Conservation (phyloP, 495 filamentous ascomycete genomes). For the Massariosphaeria phaeospora region DNA sequence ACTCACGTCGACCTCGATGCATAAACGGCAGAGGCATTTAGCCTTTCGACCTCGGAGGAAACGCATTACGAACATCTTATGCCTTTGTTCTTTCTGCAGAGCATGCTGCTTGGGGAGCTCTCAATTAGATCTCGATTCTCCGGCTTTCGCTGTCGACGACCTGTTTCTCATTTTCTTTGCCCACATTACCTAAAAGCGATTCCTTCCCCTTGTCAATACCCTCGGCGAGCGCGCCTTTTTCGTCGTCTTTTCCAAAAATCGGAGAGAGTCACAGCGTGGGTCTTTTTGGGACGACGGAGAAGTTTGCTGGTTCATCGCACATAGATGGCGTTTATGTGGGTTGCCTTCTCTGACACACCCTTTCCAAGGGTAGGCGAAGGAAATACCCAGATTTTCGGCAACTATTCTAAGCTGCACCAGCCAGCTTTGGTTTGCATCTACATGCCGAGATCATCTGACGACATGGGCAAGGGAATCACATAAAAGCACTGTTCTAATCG, state of each 20-base stretch:
- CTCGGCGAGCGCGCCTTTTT: slow-evolving; percentile 27
- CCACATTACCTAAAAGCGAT: slow-evolving; percentile 28
- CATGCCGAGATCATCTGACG: slow-evolving; percentile 22
- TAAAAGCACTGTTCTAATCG: slow-evolving; percentile 29
- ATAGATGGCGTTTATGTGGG: slow-evolving; percentile 34
- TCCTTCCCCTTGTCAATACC: slow-evolving; percentile 29
- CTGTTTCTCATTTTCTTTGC: slow-evolving; percentile 28
- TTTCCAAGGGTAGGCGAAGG: slow-evolving; percentile 20
- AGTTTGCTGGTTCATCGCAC: slow-evolving; percentile 29
- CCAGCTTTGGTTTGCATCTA: slow-evolving; percentile 31
- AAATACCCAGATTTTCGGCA: slow-evolving; percentile 23
- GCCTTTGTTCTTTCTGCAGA: slow-evolving; percentile 22
- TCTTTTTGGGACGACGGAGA: slow-evolving; percentile 29
- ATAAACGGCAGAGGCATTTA: slow-evolving; percentile 32
- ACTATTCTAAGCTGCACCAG: slow-evolving; percentile 7
- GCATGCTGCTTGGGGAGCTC: slow-evolving; percentile 33
- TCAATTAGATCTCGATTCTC: slow-evolving; percentile 35
- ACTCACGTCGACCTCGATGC: slow-evolving; percentile 31
- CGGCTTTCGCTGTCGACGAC: slow-evolving; percentile 33
- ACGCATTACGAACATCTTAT: slow-evolving; percentile 29
- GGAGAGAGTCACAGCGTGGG: slow-evolving; percentile 13
- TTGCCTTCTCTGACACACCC: slow-evolving; percentile 22
- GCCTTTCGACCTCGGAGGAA: slow-evolving; percentile 25
- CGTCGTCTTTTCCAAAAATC: slow-evolving; percentile 24
- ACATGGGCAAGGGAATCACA: slow-evolving; percentile 34